Conservation (phyloP, 768 basidiomycete species). For the Mycena alexandri region DNA sequence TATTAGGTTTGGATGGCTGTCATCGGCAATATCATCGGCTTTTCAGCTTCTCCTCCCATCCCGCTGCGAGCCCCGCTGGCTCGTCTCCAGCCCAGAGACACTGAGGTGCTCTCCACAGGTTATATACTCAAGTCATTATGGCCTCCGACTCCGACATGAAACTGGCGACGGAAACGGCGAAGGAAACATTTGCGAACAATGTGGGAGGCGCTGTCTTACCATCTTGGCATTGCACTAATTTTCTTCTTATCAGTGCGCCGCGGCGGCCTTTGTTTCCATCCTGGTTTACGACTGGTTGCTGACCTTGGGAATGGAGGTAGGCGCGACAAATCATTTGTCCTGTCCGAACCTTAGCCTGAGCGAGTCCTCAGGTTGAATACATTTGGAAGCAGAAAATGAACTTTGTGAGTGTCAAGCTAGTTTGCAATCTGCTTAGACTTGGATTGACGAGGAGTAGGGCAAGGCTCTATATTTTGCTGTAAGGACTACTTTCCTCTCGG, state of each 20-base stretch:
- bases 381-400: conserved; percentile 12
- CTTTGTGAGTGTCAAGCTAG: background rate
- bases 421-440: too few species aligned
- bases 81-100: too few species aligned
- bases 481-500: background rate
- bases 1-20: too few species aligned
- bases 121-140: too few species aligned
- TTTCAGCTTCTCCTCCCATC: too few species aligned
- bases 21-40: too few species aligned
- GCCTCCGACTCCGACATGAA: too few species aligned
- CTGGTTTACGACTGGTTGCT: conserved; percentile 6
- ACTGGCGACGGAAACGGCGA: background rate
- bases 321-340: too few species aligned
- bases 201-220: background rate
- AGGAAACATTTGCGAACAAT: conserved; percentile 3
- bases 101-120: too few species aligned
- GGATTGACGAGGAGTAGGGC: background rate
- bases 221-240: background rate
- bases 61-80: too few species aligned
- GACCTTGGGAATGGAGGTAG: background rate
- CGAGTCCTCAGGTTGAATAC: background rate
- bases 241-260: background rate
- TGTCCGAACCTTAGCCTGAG: too few species aligned
- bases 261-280: background rate
- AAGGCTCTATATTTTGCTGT: background rate